Evolutionary conservation across 495 filamentous ascomycete genomes (phyloP).

Genomic region (Aspergillus heteromorphus): DNA sequence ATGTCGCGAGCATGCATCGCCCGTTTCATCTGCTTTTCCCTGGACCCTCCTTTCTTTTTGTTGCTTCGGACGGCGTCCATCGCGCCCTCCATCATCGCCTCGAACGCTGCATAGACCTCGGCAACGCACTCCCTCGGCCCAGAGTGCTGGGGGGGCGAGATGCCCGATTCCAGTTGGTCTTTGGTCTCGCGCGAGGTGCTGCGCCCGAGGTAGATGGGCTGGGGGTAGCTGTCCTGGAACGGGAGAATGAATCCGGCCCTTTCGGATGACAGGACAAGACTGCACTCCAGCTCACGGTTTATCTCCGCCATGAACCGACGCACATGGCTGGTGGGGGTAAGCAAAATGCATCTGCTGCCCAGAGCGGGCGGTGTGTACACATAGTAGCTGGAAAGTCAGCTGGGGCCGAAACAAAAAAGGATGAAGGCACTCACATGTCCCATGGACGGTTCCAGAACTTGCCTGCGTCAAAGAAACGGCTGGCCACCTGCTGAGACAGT

Average conservation of each 20-base stretch:
- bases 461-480: conserved; percentile 49
- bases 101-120: conserved; percentile 38
- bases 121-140: conserved; percentile 19
- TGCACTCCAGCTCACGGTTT: conserved; percentile 44
- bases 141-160: conserved; percentile 20
- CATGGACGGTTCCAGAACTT: conserved; percentile 57
- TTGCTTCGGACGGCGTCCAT: conserved; percentile 38
- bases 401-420: too few species aligned
- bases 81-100: conserved; percentile 40
- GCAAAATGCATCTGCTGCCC: conserved; percentile 47
- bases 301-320: conserved; percentile 52
- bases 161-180: conserved; percentile 25
- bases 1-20: conserved; percentile 41
- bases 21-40: conserved; percentile 48
- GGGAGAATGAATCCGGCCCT: conserved; percentile 46
- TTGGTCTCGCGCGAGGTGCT: conserved; percentile 31
- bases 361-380: conserved; percentile 46
- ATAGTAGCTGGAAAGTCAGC: conserved; percentile 54
- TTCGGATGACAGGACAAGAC: conserved; percentile 47
- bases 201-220: conserved; percentile 60
- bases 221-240: conserved; percentile 54
- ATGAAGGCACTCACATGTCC: conserved; percentile 69
- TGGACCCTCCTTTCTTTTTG: conserved; percentile 38
- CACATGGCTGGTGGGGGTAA: conserved; percentile 62
- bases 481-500: conserved; percentile 43